These are phyloP conservation scores for Teratosphaeria epicoccoides DNA, from an alignment of 2,329 filamentous ascomycete genomes.

Conservation along the genomic window DNA sequence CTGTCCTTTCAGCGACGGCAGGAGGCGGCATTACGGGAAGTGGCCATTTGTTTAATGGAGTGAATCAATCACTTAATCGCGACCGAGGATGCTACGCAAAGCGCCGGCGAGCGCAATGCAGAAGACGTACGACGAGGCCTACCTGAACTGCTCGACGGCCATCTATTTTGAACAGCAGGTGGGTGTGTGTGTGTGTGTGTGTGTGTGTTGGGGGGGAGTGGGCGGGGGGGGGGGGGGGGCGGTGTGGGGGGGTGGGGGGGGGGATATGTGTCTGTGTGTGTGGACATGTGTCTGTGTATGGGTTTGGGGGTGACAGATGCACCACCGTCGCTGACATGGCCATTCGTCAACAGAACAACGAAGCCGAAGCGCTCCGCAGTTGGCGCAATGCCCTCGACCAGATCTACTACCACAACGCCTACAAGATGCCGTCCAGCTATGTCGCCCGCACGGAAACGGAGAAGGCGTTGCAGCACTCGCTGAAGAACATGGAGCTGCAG, in stretches of 20 bases:
- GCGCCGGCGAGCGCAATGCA: slow-evolving; percentile 61
- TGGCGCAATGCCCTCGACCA: slow-evolving; percentile 84
- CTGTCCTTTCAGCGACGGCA: too few relatives aligned
- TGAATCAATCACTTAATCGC: background rate
- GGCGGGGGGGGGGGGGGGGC: background rate
- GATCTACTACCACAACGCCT: slow-evolving; percentile 77
- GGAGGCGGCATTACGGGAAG: too few relatives aligned
- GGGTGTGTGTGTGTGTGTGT: slow-evolving; percentile 28
- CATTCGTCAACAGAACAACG: slow-evolving; percentile 67
- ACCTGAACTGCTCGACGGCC: slow-evolving; percentile 86
- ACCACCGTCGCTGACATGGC: background rate
- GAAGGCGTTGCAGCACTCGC: slow-evolving; percentile 66
- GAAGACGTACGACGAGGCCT: slow-evolving; percentile 96
- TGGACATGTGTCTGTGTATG: too few relatives aligned
- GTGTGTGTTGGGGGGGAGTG: slow-evolving; percentile 15
- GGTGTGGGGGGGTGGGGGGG: too few relatives aligned
- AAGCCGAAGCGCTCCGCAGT: slow-evolving; percentile 77
- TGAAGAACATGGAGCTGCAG: slow-evolving; percentile 75
- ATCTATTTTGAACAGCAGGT: slow-evolving; percentile 95
- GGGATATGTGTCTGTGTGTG: too few relatives aligned
- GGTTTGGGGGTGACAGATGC: too few relatives aligned
- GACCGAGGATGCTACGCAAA: slow-evolving; percentile 27
- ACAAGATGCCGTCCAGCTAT: slow-evolving; percentile 59
- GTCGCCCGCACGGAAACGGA: slow-evolving; percentile 71
- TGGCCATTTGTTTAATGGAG: too few relatives aligned